These are phyloP conservation scores for Nematocida sp. DNA, from an alignment of 371 early-diverging fungal species.

Conservation along the genomic window DNA sequence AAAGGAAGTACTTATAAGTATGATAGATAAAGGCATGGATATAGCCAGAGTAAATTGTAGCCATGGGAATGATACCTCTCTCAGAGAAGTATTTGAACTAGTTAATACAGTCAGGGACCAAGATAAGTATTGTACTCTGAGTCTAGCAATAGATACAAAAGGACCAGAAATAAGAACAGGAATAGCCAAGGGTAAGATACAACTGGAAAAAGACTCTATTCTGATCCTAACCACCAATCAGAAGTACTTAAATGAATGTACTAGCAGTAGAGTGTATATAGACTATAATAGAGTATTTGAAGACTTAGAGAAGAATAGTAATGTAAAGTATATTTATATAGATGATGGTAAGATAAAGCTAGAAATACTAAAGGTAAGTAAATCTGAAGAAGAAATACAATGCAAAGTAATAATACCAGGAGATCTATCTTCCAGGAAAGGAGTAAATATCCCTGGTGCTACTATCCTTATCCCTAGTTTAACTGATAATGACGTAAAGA, in stretches of 20 bases:
- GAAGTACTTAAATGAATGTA: slow-evolving; percentile 62
- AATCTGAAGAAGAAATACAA: slow-evolving; percentile 65
- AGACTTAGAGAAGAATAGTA: slow-evolving; percentile 73
- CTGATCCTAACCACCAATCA: slow-evolving; percentile 53
- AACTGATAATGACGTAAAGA: slow-evolving; percentile 80
- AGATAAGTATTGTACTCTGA: slow-evolving; percentile 70
- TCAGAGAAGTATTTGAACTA: slow-evolving; percentile 62
- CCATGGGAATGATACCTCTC: slow-evolving; percentile 66
- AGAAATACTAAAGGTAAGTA: slow-evolving; percentile 63
- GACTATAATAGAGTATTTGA: slow-evolving; percentile 70
- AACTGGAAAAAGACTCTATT: slow-evolving; percentile 63
- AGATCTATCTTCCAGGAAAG: slow-evolving; percentile 72
- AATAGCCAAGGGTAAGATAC: slow-evolving; percentile 5
- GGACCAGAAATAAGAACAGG: slow-evolving; percentile 67
- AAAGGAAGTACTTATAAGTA: slow-evolving; percentile 58
- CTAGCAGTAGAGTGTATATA: slow-evolving; percentile 37
- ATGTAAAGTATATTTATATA: slow-evolving; percentile 76
- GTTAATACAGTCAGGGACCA: slow-evolving; percentile 66
- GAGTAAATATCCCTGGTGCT: slow-evolving; percentile 78
- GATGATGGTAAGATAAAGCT: slow-evolving; percentile 67
- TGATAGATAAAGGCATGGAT: slow-evolving; percentile 75
- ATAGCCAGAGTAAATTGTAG: slow-evolving; percentile 75
- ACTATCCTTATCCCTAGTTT: slow-evolving; percentile 79
- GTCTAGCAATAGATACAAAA: slow-evolving; percentile 64
- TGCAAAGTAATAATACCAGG: slow-evolving; percentile 70